Conservation (phyloP, 2,329 filamentous ascomycete species). For the Calonectria pseudoturangicola region DNA sequence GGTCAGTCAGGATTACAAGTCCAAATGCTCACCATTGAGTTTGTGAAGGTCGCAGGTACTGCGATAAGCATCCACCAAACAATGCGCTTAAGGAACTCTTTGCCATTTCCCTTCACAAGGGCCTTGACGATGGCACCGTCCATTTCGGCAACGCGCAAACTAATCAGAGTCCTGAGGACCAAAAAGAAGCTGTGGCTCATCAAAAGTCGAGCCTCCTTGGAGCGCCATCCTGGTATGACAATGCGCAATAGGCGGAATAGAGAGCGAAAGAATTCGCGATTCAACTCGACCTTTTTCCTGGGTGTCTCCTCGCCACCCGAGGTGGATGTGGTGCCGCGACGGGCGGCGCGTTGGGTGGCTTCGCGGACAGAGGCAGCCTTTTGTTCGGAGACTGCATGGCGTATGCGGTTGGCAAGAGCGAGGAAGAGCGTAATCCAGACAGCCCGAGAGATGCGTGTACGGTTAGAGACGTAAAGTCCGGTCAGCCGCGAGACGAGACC, state of each 20-base stretch:
- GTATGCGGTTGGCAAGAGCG: constrained; percentile 89
- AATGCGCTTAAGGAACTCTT: constrained; percentile 90
- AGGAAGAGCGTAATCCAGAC: constrained; percentile 89
- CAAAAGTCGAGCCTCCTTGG: constrained; percentile 89
- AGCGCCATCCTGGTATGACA: constrained; percentile 92
- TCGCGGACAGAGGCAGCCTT: constrained; percentile 86
- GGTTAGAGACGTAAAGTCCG: constrained; percentile 84
- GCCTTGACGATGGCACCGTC: constrained; percentile 95
- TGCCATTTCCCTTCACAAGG: constrained; percentile 91
- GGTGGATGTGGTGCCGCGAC: constrained; percentile 69
- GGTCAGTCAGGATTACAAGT: background rate
- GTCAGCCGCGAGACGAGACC: constrained; percentile 80
- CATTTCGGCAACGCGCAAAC: constrained; percentile 95
- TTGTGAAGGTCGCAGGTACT: constrained; percentile 96
- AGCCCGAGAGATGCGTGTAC: constrained; percentile 86
- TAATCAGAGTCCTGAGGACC: constrained; percentile 92
- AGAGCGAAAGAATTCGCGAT: constrained; percentile 86
- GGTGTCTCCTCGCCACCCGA: constrained; percentile 60
- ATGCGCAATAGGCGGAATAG: constrained; percentile 87
- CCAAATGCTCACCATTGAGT: constrained; percentile 86
- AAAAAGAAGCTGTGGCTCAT: constrained; percentile 95
- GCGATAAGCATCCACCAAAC: constrained; percentile 99
- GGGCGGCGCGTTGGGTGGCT: constrained; percentile 71
- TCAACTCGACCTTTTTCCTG: constrained; percentile 91
- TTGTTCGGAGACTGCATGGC: constrained; percentile 93